Base-by-base conservation (phyloP, 208 protist species). In the Leishmania gerbilli region DNA sequence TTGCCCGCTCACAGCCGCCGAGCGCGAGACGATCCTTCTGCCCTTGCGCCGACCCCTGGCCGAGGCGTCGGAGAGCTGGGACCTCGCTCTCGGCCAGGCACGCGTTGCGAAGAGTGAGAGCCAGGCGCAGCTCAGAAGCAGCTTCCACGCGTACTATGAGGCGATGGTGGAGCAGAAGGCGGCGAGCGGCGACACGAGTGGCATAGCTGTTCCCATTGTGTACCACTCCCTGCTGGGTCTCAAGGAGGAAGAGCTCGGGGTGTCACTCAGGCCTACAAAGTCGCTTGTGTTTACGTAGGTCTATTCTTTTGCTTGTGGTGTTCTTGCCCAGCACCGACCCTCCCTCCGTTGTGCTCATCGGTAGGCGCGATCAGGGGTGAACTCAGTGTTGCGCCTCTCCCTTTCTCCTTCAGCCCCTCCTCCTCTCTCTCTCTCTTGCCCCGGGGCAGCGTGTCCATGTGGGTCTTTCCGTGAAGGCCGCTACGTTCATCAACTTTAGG, bases 61-160 rank as follows among this genome's bases (percentile, higher is more conserved):
- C 6, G 72, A 85, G 42, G 72, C 78, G 27, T 56, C 76, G n/a
- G 75, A 79, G 51, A 60, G n/a, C 34, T 78, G 77, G n/a, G 82
- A 85, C 19, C n/a, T 56, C 2, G 53, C 67, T 24, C 34, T 62
- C 17, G 15, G 68, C 2, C 31, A 9, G 62, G 34, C 76, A 21
- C 82, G 77, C 51, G 34, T n/a, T 1, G 24, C 53, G 82, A 68
- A 68, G 42, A 71, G 27, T 24, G 82, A 85, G 64, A 56, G 49
- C 31, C 77, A 71, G 13, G 17, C 34, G 17, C 55, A 2, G 21
- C 80, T 85, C 27, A 65, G 74, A 15, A 13, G 51, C 9, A 79
- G 62, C 64, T 81, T 76, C 34, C 62, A 82, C 47, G 51, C 82
- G 24, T 85, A 71, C 65, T 85, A 82, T 65, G 76, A 81, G 71